phyloP scores from a whole-genome alignment of 306 rosid genomes.

The Pyrus bretschneideri region DNA sequence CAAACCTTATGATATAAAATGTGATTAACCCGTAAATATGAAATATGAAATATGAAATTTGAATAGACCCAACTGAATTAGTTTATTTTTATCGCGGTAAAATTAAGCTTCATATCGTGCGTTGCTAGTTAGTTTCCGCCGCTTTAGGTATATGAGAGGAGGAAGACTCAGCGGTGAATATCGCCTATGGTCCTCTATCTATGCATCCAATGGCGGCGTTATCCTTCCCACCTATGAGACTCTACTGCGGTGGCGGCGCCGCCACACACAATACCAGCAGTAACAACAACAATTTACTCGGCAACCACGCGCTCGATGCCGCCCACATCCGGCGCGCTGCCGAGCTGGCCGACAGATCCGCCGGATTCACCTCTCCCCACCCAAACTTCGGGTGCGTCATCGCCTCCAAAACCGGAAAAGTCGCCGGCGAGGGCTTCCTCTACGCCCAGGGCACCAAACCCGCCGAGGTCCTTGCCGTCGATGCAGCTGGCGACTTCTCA shows the following conservation, averaged over 20 bases:
- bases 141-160: no score
- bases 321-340: constrained; percentile 56
- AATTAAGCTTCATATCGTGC: neutral
- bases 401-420: constrained; percentile 38
- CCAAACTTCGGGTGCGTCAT: constrained; percentile 89
- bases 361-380: constrained; percentile 84
- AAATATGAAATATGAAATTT: no score
- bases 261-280: neutral
- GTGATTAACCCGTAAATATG: no score
- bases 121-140: neutral
- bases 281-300: neutral
- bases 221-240: neutral
- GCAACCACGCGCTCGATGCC: constrained; percentile 40
- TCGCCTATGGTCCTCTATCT: neutral
- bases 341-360: constrained; percentile 60
- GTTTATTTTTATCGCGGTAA: no score
- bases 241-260: neutral
- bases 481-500: constrained; percentile 42
- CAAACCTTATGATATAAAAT: no score
- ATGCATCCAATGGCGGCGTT: neutral
- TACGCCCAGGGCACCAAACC: constrained; percentile 81
- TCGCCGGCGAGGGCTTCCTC: constrained; percentile 81
- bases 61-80: no score
- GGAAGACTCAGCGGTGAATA: neutral
- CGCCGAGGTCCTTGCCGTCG: constrained; percentile 77